A percentile compares a stretch with the other conserved stretches of the same genome.
Evolutionary conservation across 2,329 filamentous ascomycete species (phyloP).

Genomic region (Colletotrichum brevisporum): DNA sequence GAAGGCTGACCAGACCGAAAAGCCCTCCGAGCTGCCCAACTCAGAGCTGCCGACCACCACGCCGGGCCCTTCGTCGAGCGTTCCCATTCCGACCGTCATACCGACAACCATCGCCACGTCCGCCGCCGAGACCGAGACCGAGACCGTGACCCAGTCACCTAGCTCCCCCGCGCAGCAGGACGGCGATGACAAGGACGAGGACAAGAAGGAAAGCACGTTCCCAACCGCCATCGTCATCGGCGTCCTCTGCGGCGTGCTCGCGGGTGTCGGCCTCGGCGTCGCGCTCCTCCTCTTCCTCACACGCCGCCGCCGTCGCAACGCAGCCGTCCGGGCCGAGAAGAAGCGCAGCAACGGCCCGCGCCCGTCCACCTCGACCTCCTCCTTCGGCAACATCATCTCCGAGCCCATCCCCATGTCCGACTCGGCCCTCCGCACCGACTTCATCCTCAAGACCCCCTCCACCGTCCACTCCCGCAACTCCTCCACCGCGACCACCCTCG

Average conservation of each 20-base stretch:
- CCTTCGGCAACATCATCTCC: constrained; percentile 68
- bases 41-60: constrained; percentile 43
- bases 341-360: constrained; percentile 39
- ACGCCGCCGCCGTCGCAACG: constrained; percentile 50
- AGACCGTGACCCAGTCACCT: constrained; percentile 21
- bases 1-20: constrained; percentile 64
- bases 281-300: constrained; percentile 57
- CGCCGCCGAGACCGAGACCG: constrained; percentile 24
- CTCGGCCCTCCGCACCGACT: constrained; percentile 64
- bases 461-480: constrained; percentile 40
- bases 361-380: constrained; percentile 52
- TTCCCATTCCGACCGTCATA: constrained; percentile 43
- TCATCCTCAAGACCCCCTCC: constrained; percentile 59
- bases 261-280: constrained; percentile 56
- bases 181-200: constrained; percentile 28
- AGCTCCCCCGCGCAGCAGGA: constrained; percentile 42
- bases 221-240: constrained; percentile 62
- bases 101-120: constrained; percentile 44
- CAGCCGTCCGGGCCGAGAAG: constrained; percentile 38
- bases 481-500: constrained; percentile 30
- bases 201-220: constrained; percentile 39
- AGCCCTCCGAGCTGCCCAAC: constrained; percentile 44
- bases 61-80: constrained; percentile 39
- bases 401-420: constrained; percentile 65
- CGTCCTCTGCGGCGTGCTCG: constrained; percentile 61